Percentiles rank a stretch among this genome's conserved stretches.
Evolutionary conservation across 2,329 filamentous ascomycete species (phyloP).

Genomic region (Aspergillus unguis): DNA sequence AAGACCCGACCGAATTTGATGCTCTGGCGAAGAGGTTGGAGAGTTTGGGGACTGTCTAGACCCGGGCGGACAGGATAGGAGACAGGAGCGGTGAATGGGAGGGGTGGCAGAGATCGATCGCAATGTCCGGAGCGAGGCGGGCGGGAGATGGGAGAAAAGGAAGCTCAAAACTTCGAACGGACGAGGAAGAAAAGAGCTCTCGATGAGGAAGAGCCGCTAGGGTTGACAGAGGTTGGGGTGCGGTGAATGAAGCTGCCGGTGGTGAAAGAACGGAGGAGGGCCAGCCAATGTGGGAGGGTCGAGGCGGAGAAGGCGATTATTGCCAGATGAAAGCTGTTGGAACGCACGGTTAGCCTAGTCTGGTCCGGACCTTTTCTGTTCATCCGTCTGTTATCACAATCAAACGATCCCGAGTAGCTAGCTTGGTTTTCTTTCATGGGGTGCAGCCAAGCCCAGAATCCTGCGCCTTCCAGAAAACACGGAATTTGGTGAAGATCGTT

Average conservation of each 20-base stretch:
- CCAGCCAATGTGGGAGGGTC: slow-evolving; percentile 26
- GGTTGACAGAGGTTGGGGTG: slow-evolving; percentile 11
- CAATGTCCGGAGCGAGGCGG: slow-evolving; percentile 1
- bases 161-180: slow-evolving; percentile 5
- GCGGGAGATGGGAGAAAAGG: slow-evolving; percentile 8
- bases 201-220: slow-evolving; percentile 14
- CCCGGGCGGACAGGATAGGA: slow-evolving; percentile 15
- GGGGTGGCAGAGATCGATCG: slow-evolving; percentile 7
- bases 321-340: slow-evolving; percentile 20
- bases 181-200: slow-evolving; percentile 5
- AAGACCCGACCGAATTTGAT: slow-evolving; percentile 12
- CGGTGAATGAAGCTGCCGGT: slow-evolving; percentile 9
- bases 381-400: slow-evolving; percentile 7
- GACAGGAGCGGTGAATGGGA: slow-evolving; percentile 17
- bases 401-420: slow-evolving; percentile 4
- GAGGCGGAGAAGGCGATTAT: slow-evolving; percentile 24
- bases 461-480: slow-evolving; percentile 7
- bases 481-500: slow-evolving; percentile 5
- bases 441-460: slow-evolving; percentile 1
- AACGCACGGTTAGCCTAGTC: slow-evolving; percentile 7
- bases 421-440: slow-evolving; percentile 7
- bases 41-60: slow-evolving; percentile 17
- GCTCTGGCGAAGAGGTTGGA: slow-evolving; percentile 12
- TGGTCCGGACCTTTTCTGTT: slow-evolving; percentile 6
- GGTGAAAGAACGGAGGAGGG: slow-evolving; percentile 10